A percentile compares a stretch with the other conserved stretches of the same genome.
Conservation (phyloP, 192 early-diverging fungal species). For the Coemansia sp. region DNA sequence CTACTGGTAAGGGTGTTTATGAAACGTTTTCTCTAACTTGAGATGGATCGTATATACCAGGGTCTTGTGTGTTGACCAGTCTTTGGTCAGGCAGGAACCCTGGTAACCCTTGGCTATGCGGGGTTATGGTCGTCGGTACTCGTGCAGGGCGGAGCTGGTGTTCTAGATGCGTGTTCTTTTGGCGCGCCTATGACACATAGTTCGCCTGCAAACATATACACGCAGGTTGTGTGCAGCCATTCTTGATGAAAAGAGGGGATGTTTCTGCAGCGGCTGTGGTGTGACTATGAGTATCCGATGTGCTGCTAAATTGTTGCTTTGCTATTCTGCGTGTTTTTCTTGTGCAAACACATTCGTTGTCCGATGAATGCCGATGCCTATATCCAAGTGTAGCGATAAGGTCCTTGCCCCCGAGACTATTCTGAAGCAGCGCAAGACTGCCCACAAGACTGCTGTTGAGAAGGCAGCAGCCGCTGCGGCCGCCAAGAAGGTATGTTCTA, state of each 20-base stretch:
- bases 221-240: neutral
- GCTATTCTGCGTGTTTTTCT: neutral
- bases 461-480: constrained; percentile 51
- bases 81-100: too few species aligned
- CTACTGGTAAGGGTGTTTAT: too few species aligned
- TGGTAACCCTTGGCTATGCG: too few species aligned
- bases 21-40: too few species aligned
- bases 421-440: constrained; percentile 82
- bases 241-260: neutral
- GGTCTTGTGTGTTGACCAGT: too few species aligned
- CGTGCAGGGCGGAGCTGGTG: constrained; percentile 37
- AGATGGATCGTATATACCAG: too few species aligned
- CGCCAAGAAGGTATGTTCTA: constrained; percentile 46
- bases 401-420: constrained; percentile 84
- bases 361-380: neutral
- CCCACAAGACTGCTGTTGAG: constrained; percentile 70
- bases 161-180: constrained; percentile 13
- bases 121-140: constrained; percentile 31
- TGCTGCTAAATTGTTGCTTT: constrained; percentile 11
- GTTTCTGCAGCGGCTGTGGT: neutral
- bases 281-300: constrained; percentile 45
- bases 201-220: constrained; percentile 45
- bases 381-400: constrained; percentile 55
- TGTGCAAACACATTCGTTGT: neutral
- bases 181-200: constrained; percentile 29